A percentile compares a stretch with the other conserved stretches of the same genome.
These are phyloP conservation scores for Sugiyamaella castrensis DNA, from an alignment of 1,139 yeast genomes.

Conservation along the genomic window DNA sequence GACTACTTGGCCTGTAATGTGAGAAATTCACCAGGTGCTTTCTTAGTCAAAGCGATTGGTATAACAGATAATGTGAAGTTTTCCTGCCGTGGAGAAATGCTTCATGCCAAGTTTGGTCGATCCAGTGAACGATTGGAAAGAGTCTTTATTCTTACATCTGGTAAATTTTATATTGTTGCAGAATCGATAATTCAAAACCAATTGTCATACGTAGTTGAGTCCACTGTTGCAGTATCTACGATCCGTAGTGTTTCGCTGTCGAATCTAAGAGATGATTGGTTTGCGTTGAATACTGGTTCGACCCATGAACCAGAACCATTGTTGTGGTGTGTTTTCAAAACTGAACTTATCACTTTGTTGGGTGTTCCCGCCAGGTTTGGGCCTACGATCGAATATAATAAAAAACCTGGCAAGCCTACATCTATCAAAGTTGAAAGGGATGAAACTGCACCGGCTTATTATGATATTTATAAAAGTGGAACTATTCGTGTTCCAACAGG, in stretches of 20 bases:
- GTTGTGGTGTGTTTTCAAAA: conserved; percentile 77
- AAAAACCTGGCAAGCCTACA: conserved; percentile 80
- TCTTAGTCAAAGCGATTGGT: conserved; percentile 57
- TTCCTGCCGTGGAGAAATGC: conserved; percentile 75
- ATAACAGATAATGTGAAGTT: conserved; percentile 70
- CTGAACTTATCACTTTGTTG: conserved; percentile 80
- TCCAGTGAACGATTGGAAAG: conserved; percentile 79
- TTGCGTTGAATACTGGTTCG: conserved; percentile 60
- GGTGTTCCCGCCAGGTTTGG: conserved; percentile 64
- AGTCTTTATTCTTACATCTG: conserved; percentile 64
- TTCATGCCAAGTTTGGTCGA: conserved; percentile 86
- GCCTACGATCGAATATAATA: conserved; percentile 74
- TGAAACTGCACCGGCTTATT: conserved; percentile 55
- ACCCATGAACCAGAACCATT: conserved; percentile 70
- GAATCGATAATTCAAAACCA: conserved; percentile 73
- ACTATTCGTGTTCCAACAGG: conserved; percentile 82
- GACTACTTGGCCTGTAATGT: conserved; percentile 89
- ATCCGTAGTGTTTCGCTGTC: conserved; percentile 70
- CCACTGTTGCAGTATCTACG: conserved; percentile 55
- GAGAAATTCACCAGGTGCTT: conserved; percentile 61
- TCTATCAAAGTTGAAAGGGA: conserved; percentile 65
- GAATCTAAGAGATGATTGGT: conserved; percentile 86
- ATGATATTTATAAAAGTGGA: conserved; percentile 85
- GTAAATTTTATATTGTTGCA: conserved; percentile 63
- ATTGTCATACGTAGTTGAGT: conserved; percentile 64